These are phyloP conservation scores for Dictyostelium firmibasis DNA, from an alignment of 78 protist genomes.

Conservation along the genomic window DNA sequence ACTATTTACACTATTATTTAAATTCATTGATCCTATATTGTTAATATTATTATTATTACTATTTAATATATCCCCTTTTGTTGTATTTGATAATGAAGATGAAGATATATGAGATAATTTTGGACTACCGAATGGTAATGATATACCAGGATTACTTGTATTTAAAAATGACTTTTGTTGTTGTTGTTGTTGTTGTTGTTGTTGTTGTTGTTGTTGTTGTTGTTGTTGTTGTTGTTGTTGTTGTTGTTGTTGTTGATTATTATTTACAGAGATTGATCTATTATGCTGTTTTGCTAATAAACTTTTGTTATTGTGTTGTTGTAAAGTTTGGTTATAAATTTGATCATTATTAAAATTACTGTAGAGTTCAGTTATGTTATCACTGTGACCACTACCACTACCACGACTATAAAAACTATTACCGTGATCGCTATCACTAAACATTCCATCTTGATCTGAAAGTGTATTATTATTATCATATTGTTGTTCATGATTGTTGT, in stretches of 20 bases:
- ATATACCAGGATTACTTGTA: not conserved
- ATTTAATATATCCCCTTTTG: not conserved
- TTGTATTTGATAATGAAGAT: not conserved
- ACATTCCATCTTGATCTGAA: not conserved
- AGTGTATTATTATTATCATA: not conserved
- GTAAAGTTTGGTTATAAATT: not conserved
- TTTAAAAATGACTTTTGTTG: not conserved
- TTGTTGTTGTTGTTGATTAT: not conserved
- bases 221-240: not conserved
- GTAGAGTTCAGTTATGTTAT: not conserved
- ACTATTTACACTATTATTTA: not conserved
- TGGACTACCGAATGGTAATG: not conserved
- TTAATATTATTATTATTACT: too few species aligned
- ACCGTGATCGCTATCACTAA: conserved; percentile 1
- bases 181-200: too few species aligned
- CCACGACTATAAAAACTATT: not conserved
- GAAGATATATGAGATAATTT: not conserved
- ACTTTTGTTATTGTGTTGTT: not conserved
- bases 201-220: not conserved
- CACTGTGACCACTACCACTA: not conserved
- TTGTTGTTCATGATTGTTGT: not conserved
- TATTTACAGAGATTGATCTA: not conserved
- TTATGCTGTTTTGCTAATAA: not conserved
- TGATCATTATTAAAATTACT: not conserved
- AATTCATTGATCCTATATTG: not conserved